Percentiles rank a stretch among this genome's conserved stretches.
Conservation (phyloP, 306 rosid genomes). For the Inga oerstediana region DNA sequence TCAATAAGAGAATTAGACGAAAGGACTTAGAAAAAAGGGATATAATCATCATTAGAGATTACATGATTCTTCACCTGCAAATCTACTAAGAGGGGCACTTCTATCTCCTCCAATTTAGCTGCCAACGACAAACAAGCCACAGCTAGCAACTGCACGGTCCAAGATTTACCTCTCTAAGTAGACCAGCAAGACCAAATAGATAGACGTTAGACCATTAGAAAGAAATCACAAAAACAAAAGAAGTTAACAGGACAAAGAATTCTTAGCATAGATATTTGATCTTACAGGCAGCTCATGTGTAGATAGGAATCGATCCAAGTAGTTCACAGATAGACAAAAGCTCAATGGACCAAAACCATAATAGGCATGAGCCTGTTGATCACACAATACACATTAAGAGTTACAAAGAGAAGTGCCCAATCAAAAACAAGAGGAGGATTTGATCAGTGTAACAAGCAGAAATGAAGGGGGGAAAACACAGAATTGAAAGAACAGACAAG, state of each 20-base stretch:
- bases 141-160: constrained; percentile 80
- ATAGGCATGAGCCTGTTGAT: constrained; percentile 74
- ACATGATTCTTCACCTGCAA: constrained; percentile 65
- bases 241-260: constrained; percentile 18
- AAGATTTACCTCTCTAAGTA: constrained; percentile 60
- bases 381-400: constrained; percentile 38
- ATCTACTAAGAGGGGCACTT: constrained; percentile 68
- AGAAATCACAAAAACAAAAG: constrained; percentile 30
- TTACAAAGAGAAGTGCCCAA: constrained; percentile 36
- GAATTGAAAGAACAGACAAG: neutral
- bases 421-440: constrained; percentile 27
- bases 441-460: constrained; percentile 16
- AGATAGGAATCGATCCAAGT: constrained; percentile 94
- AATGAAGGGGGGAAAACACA: neutral
- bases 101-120: constrained; percentile 80
- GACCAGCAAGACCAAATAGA: constrained; percentile 28
- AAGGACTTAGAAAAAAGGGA: constrained; percentile 16
- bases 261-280: constrained; percentile 18
- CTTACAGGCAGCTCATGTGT: constrained; percentile 70
- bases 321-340: constrained; percentile 77
- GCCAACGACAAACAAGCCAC: constrained; percentile 88
- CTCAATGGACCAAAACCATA: constrained; percentile 74
- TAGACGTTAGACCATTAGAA: constrained; percentile 11
- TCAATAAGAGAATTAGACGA: constrained; percentile 8
- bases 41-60: constrained; percentile 16